These are phyloP conservation scores for Secale cereale DNA, from an alignment of 176 grass and related monocot species.

Conservation along the genomic window DNA sequence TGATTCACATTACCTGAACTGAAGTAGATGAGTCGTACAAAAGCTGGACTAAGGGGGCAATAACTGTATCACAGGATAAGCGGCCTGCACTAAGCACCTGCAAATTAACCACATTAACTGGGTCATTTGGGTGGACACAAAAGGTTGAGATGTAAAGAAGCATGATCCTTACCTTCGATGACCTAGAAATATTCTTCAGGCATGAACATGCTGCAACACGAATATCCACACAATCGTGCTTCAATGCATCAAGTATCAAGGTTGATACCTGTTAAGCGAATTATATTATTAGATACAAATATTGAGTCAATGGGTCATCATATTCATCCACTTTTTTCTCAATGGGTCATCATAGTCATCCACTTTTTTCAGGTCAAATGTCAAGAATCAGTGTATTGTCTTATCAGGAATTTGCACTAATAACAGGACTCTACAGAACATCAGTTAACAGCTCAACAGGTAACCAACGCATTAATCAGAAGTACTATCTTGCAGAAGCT, in stretches of 20 bases:
- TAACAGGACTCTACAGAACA: constrained; percentile 8
- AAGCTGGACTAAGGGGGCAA: constrained; percentile 72
- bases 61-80: constrained; percentile 71
- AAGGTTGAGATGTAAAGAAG: constrained; percentile 25
- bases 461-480: not conserved
- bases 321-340: constrained; percentile 12
- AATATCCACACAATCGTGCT: constrained; percentile 79
- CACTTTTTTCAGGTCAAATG: not conserved
- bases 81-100: constrained; percentile 82
- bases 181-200: constrained; percentile 95
- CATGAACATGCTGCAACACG: constrained; percentile 81
- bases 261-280: constrained; percentile 54
- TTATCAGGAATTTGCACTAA: constrained; percentile 14
- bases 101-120: constrained; percentile 37
- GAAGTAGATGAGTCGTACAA: constrained; percentile 67
- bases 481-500: constrained; percentile 2
- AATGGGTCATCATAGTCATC: constrained; percentile 4
- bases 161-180: constrained; percentile 62
- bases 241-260: constrained; percentile 79
- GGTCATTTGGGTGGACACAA: constrained; percentile 22
- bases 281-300: constrained; percentile 17
- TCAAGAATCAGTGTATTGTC: not conserved
- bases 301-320: not conserved
- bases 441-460: constrained; percentile 7
- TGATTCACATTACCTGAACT: constrained; percentile 66